phyloP scores from a whole-genome alignment of 805 yeast species.

The Candida quercuum region DNA sequence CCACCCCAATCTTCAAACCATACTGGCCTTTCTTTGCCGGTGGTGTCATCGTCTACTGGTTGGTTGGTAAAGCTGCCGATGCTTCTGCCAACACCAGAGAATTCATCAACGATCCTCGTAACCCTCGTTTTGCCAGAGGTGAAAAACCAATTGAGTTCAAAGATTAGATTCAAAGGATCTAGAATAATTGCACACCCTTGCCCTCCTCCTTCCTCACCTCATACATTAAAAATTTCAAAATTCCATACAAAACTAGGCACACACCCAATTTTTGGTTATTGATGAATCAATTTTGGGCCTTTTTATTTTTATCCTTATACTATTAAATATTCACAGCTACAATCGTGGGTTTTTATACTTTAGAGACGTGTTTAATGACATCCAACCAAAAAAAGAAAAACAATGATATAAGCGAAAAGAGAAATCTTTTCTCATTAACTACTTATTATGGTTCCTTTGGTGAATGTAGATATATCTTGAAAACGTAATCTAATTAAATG shows the following conservation, averaged over 20 bases:
- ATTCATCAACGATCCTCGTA: constrained; percentile 92
- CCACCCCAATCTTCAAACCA: constrained; percentile 48
- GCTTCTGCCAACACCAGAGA: constrained; percentile 70
- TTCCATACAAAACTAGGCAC: neutral
- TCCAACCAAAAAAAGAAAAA: neutral
- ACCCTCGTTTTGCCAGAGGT: constrained; percentile 77
- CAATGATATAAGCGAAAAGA: neutral
- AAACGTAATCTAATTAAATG: constrained; percentile 3
- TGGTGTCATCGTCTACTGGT: constrained; percentile 69
- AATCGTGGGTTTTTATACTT: neutral
- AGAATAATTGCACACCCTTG: neutral
- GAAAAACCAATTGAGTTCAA: constrained; percentile 40
- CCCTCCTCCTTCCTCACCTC: neutral
- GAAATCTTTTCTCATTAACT: neutral
- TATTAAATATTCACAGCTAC: neutral
- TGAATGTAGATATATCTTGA: too few species aligned
- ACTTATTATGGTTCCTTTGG: too few species aligned
- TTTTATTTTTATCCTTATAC: neutral
- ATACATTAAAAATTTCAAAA: neutral
- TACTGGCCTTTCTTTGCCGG: constrained; percentile 90
- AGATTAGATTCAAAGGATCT: constrained; percentile 11
- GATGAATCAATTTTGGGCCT: neutral
- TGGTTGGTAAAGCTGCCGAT: constrained; percentile 61
- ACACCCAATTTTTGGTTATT: neutral
- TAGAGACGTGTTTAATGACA: constrained; percentile 10